Evolutionary conservation across 768 basidiomycete genomes (phyloP), one percentile per base, ranked within the genome.

Genomic region (Rhodosporidiobolus sp.): DNA sequence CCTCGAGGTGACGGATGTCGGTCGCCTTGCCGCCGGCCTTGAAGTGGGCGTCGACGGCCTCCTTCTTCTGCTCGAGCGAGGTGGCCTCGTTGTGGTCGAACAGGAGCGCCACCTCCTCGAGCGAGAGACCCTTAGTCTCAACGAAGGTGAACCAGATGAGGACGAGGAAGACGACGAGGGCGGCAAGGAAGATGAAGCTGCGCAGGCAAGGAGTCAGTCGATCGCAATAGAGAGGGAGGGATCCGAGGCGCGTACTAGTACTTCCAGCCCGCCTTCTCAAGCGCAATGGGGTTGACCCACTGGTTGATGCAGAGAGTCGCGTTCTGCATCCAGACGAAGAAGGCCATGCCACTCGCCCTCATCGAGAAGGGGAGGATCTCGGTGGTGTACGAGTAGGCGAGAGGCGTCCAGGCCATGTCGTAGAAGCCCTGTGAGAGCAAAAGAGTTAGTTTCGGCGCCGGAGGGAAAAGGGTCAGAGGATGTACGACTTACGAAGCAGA

Each of bases 101-200:
- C 7, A 64, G 35, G 19, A 54, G 63, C 26, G 28, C 7, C 20
- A 64, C 35, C 38, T 64, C 63, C 52, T 64, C 63, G 53, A 70
- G 56, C 16, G 53, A 26, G 16, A 61, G 43, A 7, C 61, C 54
- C 49, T 54, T 52, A n/a, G 87, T 88, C 79, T 88, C 87, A 6
- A 86, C 86, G 85, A 87, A 87, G 26, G 87, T 74, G 82, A 88
- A 86, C 79, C 82, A 88, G 34, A 87, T 84, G 76, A 87, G 11
- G 53, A 55, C 61, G 43, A 70, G 32, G 56, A 45, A 86, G 49
- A 83, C 60, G 55, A 86, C 82, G 77, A 87, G 86, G 73, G 87
- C 85, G 1, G 81, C 81, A 10, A 88, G 82, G 79, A 83, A 86
- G 43, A 86, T 78, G 78, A 64, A 70, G 64, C 59, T 28, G 28